Conservation (phyloP, 371 early-diverging fungal genomes). For the Polyrhizophydium stewartii region DNA sequence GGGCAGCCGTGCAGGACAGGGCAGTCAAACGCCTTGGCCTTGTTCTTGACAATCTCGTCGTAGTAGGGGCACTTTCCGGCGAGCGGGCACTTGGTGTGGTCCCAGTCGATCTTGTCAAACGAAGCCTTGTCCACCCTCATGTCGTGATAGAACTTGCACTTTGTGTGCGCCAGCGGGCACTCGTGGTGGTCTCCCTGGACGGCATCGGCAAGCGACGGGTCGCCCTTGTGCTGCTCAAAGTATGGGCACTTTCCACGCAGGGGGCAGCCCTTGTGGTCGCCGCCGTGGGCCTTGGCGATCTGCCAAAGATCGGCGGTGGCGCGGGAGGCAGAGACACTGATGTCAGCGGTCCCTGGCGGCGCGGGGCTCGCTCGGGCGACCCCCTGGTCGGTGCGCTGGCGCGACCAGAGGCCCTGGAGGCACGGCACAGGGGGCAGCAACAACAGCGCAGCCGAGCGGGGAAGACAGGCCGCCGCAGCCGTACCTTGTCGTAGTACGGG, state of each 20-base stretch:
- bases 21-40: conserved; percentile 10
- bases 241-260: conserved; percentile 16
- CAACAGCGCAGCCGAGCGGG: no score
- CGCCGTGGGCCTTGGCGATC: no score
- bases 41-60: conserved; percentile 10
- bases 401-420: no score
- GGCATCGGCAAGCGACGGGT: conserved; percentile 9
- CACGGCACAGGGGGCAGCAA: no score
- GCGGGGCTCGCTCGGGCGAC: no score
- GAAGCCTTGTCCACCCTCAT: conserved; percentile 14
- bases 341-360: no score
- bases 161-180: conserved; percentile 14
- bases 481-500: background rate
- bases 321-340: no score
- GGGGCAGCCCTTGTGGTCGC: conserved; percentile 9
- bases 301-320: no score
- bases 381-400: no score
- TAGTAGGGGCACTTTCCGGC: conserved; percentile 21
- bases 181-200: conserved; percentile 6
- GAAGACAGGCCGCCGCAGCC: no score
- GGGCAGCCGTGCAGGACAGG: conserved; percentile 24
- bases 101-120: conserved; percentile 5
- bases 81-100: conserved; percentile 13
- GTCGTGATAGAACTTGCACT: conserved; percentile 19
- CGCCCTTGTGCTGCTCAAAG: conserved; percentile 15